Evolutionary conservation across 257 asterid species (phyloP).

Genomic region (Nicotiana tomentosiformis): DNA sequence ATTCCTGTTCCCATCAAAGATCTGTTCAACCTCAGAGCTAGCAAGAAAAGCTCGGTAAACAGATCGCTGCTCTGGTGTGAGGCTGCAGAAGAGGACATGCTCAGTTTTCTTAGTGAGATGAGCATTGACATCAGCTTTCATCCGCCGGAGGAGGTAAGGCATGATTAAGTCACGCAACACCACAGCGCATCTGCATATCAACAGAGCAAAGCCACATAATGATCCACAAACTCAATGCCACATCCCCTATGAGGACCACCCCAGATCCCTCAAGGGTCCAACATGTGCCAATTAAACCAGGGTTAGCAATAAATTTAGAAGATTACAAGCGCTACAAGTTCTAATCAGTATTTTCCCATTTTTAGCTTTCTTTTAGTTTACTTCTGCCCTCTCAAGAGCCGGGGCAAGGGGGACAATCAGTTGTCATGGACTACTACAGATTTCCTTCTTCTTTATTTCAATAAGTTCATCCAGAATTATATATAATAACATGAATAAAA

Average conservation of each 20-base stretch:
- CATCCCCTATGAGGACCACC: not conserved
- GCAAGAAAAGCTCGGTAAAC: slow-evolving; percentile 95
- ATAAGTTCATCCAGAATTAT: not conserved
- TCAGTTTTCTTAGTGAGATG: slow-evolving; percentile 93
- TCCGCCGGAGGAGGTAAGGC: slow-evolving; percentile 98
- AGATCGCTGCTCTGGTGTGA: slow-evolving; percentile 79
- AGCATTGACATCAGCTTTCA: slow-evolving; percentile 91
- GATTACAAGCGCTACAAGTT: not conserved
- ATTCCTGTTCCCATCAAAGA: slow-evolving; percentile 81
- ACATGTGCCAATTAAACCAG: not conserved
- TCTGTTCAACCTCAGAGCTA: slow-evolving; percentile 94
- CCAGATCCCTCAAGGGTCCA: not conserved
- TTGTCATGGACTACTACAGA: not conserved
- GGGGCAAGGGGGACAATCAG: not conserved
- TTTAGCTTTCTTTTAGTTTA: not conserved
- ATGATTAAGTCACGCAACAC: slow-evolving; percentile 93
- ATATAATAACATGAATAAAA: not conserved
- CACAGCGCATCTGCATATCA: slow-evolving; percentile 82
- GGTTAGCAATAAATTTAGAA: not conserved
- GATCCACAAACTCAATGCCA: not conserved
- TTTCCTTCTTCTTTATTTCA: not conserved
- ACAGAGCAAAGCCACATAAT: not conserved
- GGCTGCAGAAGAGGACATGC: slow-evolving; percentile 97
- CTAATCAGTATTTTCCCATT: not conserved
- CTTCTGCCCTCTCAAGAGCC: not conserved